Conservation (phyloP, 805 yeast species). For the Scheffersomyces amazonensis region DNA sequence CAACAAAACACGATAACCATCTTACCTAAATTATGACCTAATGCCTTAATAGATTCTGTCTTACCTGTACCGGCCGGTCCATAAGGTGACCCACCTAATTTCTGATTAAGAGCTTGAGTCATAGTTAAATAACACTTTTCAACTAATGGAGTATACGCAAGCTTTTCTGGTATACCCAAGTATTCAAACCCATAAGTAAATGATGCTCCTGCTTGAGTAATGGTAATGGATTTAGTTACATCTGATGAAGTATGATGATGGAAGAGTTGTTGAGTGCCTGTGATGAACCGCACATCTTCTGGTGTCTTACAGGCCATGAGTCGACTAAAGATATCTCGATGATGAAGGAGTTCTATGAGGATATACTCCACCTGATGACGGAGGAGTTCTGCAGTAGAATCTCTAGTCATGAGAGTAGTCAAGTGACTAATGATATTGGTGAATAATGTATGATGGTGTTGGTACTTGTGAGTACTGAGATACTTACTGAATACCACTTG, state of each 20-base stretch:
- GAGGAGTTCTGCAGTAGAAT: constrained; percentile 19
- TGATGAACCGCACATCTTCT: constrained; percentile 22
- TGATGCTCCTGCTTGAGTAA: constrained; percentile 51
- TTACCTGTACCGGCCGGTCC: constrained; percentile 99
- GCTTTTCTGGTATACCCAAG: constrained; percentile 66
- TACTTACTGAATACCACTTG: constrained; percentile 56
- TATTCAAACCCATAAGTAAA: constrained; percentile 79
- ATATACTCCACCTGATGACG: constrained; percentile 54
- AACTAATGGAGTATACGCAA: constrained; percentile 76
- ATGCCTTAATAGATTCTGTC: constrained; percentile 84
- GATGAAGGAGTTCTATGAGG: constrained; percentile 68
- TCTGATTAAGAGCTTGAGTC: constrained; percentile 70
- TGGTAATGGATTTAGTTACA: constrained; percentile 29
- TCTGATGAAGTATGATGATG: constrained; percentile 27
- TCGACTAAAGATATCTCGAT: constrained; percentile 36
- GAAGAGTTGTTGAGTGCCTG: constrained; percentile 56
- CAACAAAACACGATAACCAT: constrained; percentile 87
- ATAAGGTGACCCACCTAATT: constrained; percentile 83
- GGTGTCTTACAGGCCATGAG: constrained; percentile 5
- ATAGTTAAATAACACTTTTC: constrained; percentile 63
- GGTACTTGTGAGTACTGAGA: constrained; percentile 7
- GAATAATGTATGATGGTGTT: constrained; percentile 21
- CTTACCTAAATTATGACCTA: constrained; percentile 76
- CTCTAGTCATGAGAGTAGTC: constrained; percentile 1
- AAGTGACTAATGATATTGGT: constrained; percentile 7